Evolutionary conservation across 805 yeast species (phyloP).

Genomic region (Starmerella floris): DNA sequence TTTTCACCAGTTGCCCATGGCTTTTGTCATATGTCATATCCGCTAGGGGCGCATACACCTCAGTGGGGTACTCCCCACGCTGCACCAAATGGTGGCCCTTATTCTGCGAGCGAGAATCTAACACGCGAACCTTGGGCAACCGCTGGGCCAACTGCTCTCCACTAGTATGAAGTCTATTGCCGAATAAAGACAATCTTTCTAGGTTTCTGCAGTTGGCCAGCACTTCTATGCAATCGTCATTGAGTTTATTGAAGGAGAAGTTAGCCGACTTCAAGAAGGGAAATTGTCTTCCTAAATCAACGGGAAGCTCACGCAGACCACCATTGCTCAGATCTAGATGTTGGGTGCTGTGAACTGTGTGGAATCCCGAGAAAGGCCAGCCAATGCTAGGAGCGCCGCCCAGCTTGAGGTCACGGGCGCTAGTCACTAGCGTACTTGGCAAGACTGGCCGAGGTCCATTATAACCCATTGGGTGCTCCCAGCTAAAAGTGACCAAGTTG

Average conservation of each 20-base stretch:
- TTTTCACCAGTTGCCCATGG: not conserved
- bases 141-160: constrained; percentile 7
- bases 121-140: constrained; percentile 11
- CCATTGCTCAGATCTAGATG: constrained; percentile 17
- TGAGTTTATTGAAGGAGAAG: constrained; percentile 19
- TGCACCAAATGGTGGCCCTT: not conserved
- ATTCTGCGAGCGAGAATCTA: constrained; percentile 18
- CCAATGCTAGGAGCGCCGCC: constrained; percentile 7
- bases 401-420: constrained; percentile 13
- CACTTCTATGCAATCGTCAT: constrained; percentile 5
- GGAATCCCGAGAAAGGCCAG: constrained; percentile 5
- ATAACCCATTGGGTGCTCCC: constrained; percentile 15
- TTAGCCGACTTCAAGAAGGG: constrained; percentile 19
- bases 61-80: constrained; percentile 8
- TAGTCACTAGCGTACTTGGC: constrained; percentile 6
- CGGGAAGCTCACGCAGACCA: constrained; percentile 16
- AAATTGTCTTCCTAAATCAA: constrained; percentile 12
- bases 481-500: constrained; percentile 15
- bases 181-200: constrained; percentile 18
- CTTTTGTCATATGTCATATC: not conserved
- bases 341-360: constrained; percentile 15
- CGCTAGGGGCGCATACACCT: constrained; percentile 6
- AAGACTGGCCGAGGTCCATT: not conserved
- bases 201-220: constrained; percentile 13
- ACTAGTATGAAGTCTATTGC: constrained; percentile 11